These are phyloP conservation scores for Hirsutella thompsonii DNA, from an alignment of 2,329 filamentous ascomycete species.

Conservation along the genomic window DNA sequence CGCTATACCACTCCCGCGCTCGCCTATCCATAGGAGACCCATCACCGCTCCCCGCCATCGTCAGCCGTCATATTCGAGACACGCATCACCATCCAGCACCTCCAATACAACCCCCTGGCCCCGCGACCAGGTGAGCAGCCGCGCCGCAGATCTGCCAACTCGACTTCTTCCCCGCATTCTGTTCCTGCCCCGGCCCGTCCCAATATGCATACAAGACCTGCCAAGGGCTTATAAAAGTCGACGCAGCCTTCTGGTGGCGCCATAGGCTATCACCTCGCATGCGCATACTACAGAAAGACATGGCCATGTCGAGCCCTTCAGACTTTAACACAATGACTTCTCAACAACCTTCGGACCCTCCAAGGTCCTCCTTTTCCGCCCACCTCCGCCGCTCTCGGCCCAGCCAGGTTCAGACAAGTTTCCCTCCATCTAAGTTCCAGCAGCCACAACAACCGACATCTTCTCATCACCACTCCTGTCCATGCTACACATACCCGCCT, in stretches of 20 bases:
- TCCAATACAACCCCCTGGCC: constrained; percentile 2
- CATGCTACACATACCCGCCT: background rate
- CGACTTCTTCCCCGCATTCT: constrained; percentile 7
- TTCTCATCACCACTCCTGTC: background rate
- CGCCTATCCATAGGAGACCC: background rate
- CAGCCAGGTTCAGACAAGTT: constrained; percentile 33
- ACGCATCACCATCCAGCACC: constrained; percentile 1
- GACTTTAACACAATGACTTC: constrained; percentile 11
- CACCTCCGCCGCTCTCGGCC: constrained; percentile 30
- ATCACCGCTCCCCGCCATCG: background rate
- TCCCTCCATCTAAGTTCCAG: constrained; percentile 12
- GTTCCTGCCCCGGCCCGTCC: constrained; percentile 13
- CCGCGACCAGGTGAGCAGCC: constrained; percentile 1
- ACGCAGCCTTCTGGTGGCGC: constrained; percentile 16
- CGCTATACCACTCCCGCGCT: background rate
- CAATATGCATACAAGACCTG: constrained; percentile 21
- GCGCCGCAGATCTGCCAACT: constrained; percentile 4
- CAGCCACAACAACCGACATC: constrained; percentile 9
- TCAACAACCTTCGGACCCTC: constrained; percentile 15
- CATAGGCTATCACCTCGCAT: constrained; percentile 11
- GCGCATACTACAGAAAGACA: constrained; percentile 7
- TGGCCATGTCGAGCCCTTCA: constrained; percentile 13
- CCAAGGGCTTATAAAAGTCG: constrained; percentile 23
- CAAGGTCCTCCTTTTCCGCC: constrained; percentile 28
- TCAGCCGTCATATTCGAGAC: constrained; percentile 2